Conservation (phyloP, 2,329 filamentous ascomycete genomes). For the Cryphonectria parasitica region DNA sequence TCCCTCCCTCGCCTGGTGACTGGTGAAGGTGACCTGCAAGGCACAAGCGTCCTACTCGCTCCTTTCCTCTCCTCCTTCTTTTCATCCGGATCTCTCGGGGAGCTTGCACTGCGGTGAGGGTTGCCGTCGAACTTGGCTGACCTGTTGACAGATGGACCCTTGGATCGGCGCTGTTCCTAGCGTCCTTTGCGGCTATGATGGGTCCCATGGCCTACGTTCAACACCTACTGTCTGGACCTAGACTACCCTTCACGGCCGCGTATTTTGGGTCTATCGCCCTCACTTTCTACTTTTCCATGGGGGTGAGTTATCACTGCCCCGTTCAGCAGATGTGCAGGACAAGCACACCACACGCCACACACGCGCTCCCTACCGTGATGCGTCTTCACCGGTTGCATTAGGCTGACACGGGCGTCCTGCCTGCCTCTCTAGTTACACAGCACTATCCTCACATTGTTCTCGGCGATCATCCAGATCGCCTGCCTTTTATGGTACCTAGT, state of each 20-base stretch:
- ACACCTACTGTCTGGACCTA: constrained; percentile 81
- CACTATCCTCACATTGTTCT: constrained; percentile 82
- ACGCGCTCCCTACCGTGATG: neutral
- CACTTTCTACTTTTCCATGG: constrained; percentile 89
- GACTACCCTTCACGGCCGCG: constrained; percentile 88
- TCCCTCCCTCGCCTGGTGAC: constrained; percentile 32
- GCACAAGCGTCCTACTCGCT: constrained; percentile 25
- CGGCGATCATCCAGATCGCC: constrained; percentile 80
- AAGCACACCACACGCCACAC: neutral
- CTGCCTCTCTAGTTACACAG: constrained; percentile 68
- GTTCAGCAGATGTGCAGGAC: constrained; percentile 11
- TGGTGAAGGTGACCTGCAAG: constrained; percentile 34
- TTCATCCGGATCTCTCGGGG: neutral
- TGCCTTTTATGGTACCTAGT: constrained; percentile 91
- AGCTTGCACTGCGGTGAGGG: neutral
- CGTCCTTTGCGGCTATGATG: constrained; percentile 94
- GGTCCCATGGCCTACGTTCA: constrained; percentile 81
- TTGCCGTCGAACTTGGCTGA: constrained; percentile 21
- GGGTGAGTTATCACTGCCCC: constrained; percentile 64
- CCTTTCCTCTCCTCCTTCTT: neutral
- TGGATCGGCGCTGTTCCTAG: constrained; percentile 86
- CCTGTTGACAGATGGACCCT: constrained; percentile 78
- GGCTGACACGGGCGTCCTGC: constrained; percentile 32
- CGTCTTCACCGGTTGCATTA: neutral
- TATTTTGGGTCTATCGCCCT: constrained; percentile 93